Conservation (phyloP, 768 basidiomycete genomes). For the Gelatoporia subvermispora region DNA sequence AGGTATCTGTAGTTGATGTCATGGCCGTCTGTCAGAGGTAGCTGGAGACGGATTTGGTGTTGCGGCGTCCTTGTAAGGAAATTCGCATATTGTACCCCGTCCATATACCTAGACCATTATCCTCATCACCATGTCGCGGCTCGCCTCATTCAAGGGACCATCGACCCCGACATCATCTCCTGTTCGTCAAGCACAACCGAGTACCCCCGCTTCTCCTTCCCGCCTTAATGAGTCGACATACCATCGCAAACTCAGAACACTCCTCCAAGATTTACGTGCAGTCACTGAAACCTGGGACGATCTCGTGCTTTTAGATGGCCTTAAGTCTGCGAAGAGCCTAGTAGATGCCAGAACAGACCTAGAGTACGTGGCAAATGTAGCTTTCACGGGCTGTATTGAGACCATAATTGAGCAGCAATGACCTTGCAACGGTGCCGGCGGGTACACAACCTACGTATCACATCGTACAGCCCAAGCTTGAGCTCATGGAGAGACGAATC, state of each 20-base stretch:
- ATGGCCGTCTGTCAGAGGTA: background rate
- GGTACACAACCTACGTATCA: constrained; percentile 51
- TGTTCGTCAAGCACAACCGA: constrained; percentile 40
- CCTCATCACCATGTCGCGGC: constrained; percentile 41
- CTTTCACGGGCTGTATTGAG: background rate
- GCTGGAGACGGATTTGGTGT: no score
- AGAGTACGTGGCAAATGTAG: constrained; percentile 49
- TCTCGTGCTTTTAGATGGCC: constrained; percentile 71
- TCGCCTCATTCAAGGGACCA: constrained; percentile 76
- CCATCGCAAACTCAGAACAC: constrained; percentile 70
- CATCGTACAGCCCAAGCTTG: constrained; percentile 62
- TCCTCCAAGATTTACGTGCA: constrained; percentile 62
- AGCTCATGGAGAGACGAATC: constrained; percentile 62
- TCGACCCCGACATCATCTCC: constrained; percentile 73
- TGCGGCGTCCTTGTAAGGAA: no score
- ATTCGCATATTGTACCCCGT: background rate
- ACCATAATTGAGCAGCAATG: constrained; percentile 44
- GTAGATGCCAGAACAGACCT: constrained; percentile 81
- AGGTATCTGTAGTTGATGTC: constrained; percentile 15
- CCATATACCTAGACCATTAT: background rate
- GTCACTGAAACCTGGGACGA: constrained; percentile 78
- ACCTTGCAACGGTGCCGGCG: constrained; percentile 46
- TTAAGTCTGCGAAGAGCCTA: constrained; percentile 66
- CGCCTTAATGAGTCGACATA: constrained; percentile 61
- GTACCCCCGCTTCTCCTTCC: constrained; percentile 43